Evolutionary conservation across 2,329 filamentous ascomycete species (phyloP), one percentile per base, ranked within the genome.

Genomic region (Talaromyces atroroseus): DNA sequence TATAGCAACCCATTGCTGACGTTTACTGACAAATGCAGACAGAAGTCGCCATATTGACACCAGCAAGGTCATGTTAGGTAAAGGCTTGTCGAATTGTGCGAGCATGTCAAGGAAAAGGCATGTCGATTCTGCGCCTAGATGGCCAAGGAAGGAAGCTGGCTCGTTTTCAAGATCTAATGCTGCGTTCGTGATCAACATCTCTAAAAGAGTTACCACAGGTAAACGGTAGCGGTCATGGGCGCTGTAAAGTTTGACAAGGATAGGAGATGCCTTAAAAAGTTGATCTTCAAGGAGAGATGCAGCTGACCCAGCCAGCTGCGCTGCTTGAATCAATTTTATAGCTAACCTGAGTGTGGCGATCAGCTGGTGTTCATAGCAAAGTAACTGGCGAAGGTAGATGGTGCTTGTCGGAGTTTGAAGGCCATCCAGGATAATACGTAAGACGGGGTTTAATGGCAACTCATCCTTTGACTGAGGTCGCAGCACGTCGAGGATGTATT

Each of bases 1-100:
- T 60, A 96, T 90, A 0, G 92, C 90, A 76, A 99, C 89, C 89
- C 92, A 97, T 67, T 96, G 92, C 69, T 99, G 94, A 60, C 90
- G 86, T 68, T 90, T 92, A 62, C 88, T 88, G 59, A 99, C 83
- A 48, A 97, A 87, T 2, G 87, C 86, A 2, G 92, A 89, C 53
- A 97, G 84, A 66, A 99, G 86, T 56, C 83, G 84, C 94, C 92
- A 99, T 20, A 90, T 87, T 7, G 80, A 78, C 44, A 83, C 81
- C 42, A 88, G 83, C 54, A 90, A 82, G 5, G 78, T 71, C 2
- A 81, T 74, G 62, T 90, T 79, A 52, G 82, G 78, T 57, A 94
- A 82, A 3, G 92, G 90, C 62, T 84, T 85, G 62, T 92, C 90
- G 24, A 96, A 79, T 58, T 84, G 82, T 4, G 89, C 86, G 6